phyloP scores from a whole-genome alignment of 2,329 filamentous ascomycete species.

The Coniochaeta hoffmannii region DNA sequence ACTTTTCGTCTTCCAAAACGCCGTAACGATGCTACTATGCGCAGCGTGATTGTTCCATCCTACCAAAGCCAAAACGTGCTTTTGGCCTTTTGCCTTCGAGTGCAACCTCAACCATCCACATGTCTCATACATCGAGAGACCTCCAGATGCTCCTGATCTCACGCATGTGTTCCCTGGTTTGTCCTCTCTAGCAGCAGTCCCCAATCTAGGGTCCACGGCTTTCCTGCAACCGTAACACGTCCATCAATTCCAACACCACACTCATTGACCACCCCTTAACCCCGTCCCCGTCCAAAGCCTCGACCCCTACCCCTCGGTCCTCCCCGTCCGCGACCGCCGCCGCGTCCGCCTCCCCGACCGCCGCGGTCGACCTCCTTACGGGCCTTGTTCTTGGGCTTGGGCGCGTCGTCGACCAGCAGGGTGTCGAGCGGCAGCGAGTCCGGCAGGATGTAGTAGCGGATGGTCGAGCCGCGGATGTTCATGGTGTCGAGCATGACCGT shows the following conservation, averaged over 20 bases:
- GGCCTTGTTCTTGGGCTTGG: conserved; percentile 99
- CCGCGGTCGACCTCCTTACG: conserved; percentile 75
- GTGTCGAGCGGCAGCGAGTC: conserved; percentile 94
- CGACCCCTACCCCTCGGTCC: conserved; percentile 25
- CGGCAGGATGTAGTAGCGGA: conserved; percentile 79
- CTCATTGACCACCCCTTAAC: background rate
- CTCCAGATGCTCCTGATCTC: background rate
- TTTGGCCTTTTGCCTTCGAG: background rate
- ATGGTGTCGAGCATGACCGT: conserved; percentile 87
- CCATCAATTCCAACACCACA: background rate
- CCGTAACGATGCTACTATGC: background rate
- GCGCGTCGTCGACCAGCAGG: conserved; percentile 88
- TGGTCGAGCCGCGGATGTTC: conserved; percentile 60
- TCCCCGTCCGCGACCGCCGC: conserved; percentile 40
- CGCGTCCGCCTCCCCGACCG: conserved; percentile 43
- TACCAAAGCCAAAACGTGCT: background rate
- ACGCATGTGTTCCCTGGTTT: too few species aligned
- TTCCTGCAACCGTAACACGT: too few species aligned
- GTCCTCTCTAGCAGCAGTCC: too few species aligned
- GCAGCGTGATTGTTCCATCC: background rate
- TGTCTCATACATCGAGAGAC: background rate
- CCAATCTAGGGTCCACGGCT: too few species aligned
- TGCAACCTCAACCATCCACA: background rate
- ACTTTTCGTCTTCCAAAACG: conserved; percentile 2
- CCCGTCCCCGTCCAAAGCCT: conserved; percentile 12